Percentiles rank a stretch among this genome's conserved stretches.
These are phyloP conservation scores for Solanum chiquidenum DNA, from an alignment of 257 asterid genomes.

Conservation along the genomic window DNA sequence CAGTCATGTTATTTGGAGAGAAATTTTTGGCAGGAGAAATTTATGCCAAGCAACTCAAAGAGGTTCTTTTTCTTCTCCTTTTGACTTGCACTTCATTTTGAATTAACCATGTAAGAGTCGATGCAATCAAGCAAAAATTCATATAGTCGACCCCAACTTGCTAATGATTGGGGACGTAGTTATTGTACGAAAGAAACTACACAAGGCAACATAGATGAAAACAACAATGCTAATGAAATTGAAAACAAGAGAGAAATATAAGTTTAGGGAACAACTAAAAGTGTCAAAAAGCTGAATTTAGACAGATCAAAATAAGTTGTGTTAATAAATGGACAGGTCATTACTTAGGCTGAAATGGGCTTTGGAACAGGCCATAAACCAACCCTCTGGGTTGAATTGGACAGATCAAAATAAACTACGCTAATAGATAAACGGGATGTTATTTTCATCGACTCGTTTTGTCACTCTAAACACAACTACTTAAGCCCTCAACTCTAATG, in stretches of 20 bases:
- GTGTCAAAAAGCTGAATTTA: not conserved
- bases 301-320: not conserved
- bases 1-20: conserved; percentile 71
- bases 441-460: not conserved
- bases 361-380: not conserved
- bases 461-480: not conserved
- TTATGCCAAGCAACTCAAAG: conserved; percentile 43
- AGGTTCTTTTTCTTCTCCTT: conserved; percentile 18
- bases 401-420: not conserved
- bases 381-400: not conserved
- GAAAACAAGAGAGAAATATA: not conserved
- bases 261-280: not conserved
- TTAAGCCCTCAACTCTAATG: not conserved
- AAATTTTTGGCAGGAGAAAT: conserved; percentile 68
- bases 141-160: not conserved
- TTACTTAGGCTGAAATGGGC: not conserved
- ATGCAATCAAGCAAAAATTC: not conserved
- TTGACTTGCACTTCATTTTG: not conserved
- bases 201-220: not conserved
- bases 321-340: not conserved
- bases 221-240: not conserved
- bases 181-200: not conserved
- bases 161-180: not conserved
- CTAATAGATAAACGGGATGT: not conserved
- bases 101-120: not conserved